Percentiles rank a stretch among this genome's conserved stretches.
phyloP scores from a whole-genome alignment of 805 yeast species.

The Starmerella gropengiesseri region DNA sequence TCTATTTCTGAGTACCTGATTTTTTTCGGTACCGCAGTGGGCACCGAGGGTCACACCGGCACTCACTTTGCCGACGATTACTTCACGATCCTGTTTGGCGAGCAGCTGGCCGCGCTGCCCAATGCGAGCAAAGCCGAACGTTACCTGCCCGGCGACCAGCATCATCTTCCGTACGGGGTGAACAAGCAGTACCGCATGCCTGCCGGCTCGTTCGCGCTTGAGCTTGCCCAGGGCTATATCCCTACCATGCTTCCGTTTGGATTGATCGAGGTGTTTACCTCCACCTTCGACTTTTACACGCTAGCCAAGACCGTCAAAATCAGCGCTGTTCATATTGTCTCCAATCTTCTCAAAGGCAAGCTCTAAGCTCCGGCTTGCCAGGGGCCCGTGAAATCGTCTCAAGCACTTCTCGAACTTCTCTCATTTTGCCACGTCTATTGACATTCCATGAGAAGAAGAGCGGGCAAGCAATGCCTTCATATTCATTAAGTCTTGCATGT shows the following conservation, averaged over 20 bases:
- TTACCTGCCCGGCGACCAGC: constrained; percentile 80
- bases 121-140: constrained; percentile 52
- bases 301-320: constrained; percentile 56
- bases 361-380: constrained; percentile 43
- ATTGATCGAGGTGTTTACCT: constrained; percentile 61
- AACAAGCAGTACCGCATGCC: constrained; percentile 84
- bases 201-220: constrained; percentile 73
- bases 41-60: constrained; percentile 95
- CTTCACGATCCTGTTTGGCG: constrained; percentile 78
- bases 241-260: constrained; percentile 98
- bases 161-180: constrained; percentile 61
- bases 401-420: too few species aligned
- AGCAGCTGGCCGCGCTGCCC: constrained; percentile 62
- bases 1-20: constrained; percentile 87
- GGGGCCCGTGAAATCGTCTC: too few species aligned
- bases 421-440: too few species aligned
- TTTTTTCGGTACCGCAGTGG: constrained; percentile 84
- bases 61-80: constrained; percentile 96
- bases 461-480: too few species aligned
- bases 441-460: too few species aligned
- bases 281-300: constrained; percentile 70
- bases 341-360: constrained; percentile 58
- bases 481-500: too few species aligned
- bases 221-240: constrained; percentile 97
- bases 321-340: constrained; percentile 70